Conservation (phyloP, 106 monocot genomes). For the Allium cepa region DNA sequence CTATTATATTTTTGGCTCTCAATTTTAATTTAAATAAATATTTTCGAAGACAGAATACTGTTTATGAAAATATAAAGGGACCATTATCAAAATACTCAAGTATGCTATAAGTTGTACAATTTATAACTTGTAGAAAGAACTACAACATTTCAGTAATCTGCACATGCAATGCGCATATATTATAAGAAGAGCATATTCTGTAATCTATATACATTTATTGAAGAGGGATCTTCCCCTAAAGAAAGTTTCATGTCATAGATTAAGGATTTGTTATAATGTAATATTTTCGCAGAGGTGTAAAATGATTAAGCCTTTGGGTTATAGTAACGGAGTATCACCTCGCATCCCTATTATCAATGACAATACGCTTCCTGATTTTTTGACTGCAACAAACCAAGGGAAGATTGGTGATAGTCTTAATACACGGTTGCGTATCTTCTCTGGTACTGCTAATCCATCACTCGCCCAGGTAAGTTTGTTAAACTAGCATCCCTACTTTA, state of each 20-base stretch:
- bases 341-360: constrained; percentile 20
- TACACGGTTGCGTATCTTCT: constrained; percentile 69
- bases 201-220: too few species aligned
- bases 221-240: too few species aligned
- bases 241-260: neutral
- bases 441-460: constrained; percentile 62
- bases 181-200: neutral
- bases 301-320: constrained; percentile 5
- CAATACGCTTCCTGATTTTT: constrained; percentile 14
- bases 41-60: too few species aligned
- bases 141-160: neutral
- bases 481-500: too few species aligned
- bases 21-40: too few species aligned
- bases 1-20: too few species aligned
- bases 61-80: too few species aligned
- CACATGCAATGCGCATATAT: neutral
- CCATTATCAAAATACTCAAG: too few species aligned
- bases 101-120: neutral
- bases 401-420: constrained; percentile 12
- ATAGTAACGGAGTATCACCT: constrained; percentile 5
- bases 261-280: neutral
- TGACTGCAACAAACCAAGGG: constrained; percentile 6
- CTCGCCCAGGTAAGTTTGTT: constrained; percentile 40
- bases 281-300: neutral
- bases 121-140: neutral